These are phyloP conservation scores for Pichia sp. DNA, from an alignment of 1,139 yeast genomes.

Conservation along the genomic window DNA sequence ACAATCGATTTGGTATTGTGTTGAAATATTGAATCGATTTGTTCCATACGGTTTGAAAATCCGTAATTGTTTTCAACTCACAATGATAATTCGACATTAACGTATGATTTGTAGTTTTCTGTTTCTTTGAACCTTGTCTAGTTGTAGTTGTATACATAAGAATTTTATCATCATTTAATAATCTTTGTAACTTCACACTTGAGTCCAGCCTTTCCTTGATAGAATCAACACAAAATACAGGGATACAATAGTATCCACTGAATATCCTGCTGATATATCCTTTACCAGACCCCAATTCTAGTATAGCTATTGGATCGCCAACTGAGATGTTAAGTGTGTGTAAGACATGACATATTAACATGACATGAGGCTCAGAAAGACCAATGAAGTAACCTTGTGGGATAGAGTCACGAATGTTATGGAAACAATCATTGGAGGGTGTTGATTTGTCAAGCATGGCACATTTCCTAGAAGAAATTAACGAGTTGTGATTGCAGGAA, in stretches of 20 bases:
- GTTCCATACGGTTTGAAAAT: slow-evolving; percentile 8
- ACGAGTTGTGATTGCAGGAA: too few species aligned
- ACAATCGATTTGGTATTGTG: too few species aligned
- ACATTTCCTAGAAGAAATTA: too few species aligned
- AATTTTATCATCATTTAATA: slow-evolving; percentile 16
- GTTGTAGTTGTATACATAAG: not conserved
- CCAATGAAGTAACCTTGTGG: slow-evolving; percentile 8
- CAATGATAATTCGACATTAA: slow-evolving; percentile 5
- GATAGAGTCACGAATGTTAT: not conserved
- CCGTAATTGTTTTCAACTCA: not conserved
- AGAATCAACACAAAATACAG: slow-evolving; percentile 23
- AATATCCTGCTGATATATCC: slow-evolving; percentile 25
- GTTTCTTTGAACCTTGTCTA: too few species aligned
- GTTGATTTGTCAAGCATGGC: too few species aligned
- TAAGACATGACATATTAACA: not conserved
- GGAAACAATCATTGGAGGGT: not conserved
- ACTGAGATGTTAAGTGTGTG: not conserved
- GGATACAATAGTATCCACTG: slow-evolving; percentile 13
- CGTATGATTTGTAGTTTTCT: slow-evolving; percentile 1
- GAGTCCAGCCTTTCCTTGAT: slow-evolving; percentile 20
- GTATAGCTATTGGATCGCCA: slow-evolving; percentile 3
- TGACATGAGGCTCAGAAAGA: not conserved
- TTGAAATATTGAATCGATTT: slow-evolving; percentile 11
- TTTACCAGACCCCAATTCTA: slow-evolving; percentile 29
- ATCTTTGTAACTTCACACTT: slow-evolving; percentile 17